Evolutionary conservation across 192 early-diverging fungal species (phyloP), one percentile per base, ranked within the genome.

Genomic region (Funneliformis geosporum): DNA sequence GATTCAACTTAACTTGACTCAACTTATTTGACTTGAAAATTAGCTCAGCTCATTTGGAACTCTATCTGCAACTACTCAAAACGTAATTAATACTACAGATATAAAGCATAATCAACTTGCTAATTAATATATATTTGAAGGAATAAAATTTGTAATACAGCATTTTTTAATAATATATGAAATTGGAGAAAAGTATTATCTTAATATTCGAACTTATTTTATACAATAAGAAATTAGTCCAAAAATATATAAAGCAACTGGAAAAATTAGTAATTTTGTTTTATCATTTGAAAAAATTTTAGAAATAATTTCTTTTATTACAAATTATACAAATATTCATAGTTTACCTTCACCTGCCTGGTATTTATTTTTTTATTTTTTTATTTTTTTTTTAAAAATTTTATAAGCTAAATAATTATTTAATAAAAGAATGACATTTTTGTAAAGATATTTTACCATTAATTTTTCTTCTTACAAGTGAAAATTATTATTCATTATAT

Each of bases 121-220:
- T n/a, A n/a, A n/a, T n/a, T n/a, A n/a, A n/a, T 62, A 62, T 62
- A 62, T 62, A 28, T 62, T 62, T 62, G 23, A 62, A 62, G 61
- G 4, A 23, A 23, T 62, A 62, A 9, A 62, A 62, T 62, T 23
- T 62, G 61, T 62, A 62, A 0, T 62, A 27, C 6, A 9, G 23
- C 61, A 62, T 62, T 62, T 62, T 62, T 62, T n/a, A 27, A 27
- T 25, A 27, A 62, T 62, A 27, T 62, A 62, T 25, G 0, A 0
- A 25, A 62, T 62, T 62, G 61, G 25, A 27, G 23, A 62, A 23
- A 62, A 62, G 27, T 62, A 62, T 62, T 62, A 6, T 23, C 27
- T 4, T 23, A 62, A 62, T 62, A 62, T 62, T 62, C 0, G 23
- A 62, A 1, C 18, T 28, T 23, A 62, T 28, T 62, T 23, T 62